Evolutionary conservation across 305 asterid genomes (phyloP), one percentile per base, ranked within the genome.

Genomic region (Fraxinus latifolia): DNA sequence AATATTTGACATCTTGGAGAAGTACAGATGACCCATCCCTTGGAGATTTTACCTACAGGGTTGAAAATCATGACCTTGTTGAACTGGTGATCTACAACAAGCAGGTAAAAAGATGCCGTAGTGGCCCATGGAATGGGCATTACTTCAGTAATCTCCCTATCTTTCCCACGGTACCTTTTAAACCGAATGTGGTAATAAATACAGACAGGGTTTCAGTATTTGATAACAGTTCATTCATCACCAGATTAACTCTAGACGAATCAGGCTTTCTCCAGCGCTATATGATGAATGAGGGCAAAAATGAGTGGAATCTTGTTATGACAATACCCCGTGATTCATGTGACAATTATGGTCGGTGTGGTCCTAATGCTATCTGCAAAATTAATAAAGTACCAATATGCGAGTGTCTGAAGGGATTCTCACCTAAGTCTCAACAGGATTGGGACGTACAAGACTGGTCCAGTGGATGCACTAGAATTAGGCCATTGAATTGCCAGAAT

Each of bases 371-470:
- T 2, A 12, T 91, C 29, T 91, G 92, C 84, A 85, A 62, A 9
- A 9, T 47, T 6, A 84, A 77, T 5, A 58, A 21, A 6, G 1
- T 76, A 3, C 71, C 81, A 19, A 71, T 27, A 27, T 91, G 92
- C 7, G 80, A 80, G 42, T 89, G 91, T 75, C 53, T 88, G 67
- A 82, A 77, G 31, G 85, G 90, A 15, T 91, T 86, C 76, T 72
- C 78, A 0, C 89, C 91, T 0, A 86, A 39, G 67, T 62, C 55
- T 3, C 77, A 17, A 19, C 14, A 33, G 5, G 92, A 85, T 2
- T 88, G 94, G 94, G 87, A 73, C 36, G 32, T 47, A 12, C 23
- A 11, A 4, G 78, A 87, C 29, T 91, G 90, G 88, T 70, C 87
- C 0, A 67, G 86, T 7, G 91, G 93, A 60, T 91, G 93, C 74